These are phyloP conservation scores for Dryadomyces sulphureus DNA, from an alignment of 2,329 filamentous ascomycete species.

Conservation along the genomic window DNA sequence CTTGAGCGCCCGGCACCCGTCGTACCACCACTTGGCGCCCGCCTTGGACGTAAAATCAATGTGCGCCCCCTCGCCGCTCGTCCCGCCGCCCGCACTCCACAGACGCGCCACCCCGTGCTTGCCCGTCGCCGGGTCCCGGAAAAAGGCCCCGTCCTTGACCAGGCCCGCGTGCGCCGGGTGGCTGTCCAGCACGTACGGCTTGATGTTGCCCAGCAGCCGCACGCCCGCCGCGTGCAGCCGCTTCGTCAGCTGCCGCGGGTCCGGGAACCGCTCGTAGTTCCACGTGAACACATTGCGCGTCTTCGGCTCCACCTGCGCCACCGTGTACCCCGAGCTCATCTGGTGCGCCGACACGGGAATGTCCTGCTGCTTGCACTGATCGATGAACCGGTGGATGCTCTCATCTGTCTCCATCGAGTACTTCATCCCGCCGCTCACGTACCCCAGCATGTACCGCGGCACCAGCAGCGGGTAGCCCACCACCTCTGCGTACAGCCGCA, in stretches of 20 bases:
- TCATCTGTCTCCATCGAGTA: constrained; percentile 41
- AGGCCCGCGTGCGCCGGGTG: constrained; percentile 54
- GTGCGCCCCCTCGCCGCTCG: constrained; percentile 55
- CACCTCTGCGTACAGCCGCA: constrained; percentile 49
- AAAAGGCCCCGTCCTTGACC: constrained; percentile 43
- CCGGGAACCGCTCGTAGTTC: constrained; percentile 55
- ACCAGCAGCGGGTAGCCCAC: constrained; percentile 54
- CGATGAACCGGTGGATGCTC: constrained; percentile 44
- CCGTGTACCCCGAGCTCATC: constrained; percentile 59
- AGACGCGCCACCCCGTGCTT: constrained; percentile 43
- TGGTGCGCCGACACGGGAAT: constrained; percentile 60
- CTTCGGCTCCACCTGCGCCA: constrained; percentile 51
- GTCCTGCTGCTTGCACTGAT: constrained; percentile 45
- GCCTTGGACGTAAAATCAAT: constrained; percentile 57
- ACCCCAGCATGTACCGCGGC: constrained; percentile 59
- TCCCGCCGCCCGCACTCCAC: constrained; percentile 59
- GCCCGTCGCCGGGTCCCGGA: constrained; percentile 40
- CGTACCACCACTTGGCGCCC: constrained; percentile 58
- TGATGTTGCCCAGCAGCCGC: constrained; percentile 55
- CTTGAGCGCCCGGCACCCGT: constrained; percentile 48
- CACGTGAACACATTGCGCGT: constrained; percentile 58
- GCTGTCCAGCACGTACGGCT: constrained; percentile 53
- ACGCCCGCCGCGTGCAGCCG: constrained; percentile 51
- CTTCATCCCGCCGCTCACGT: constrained; percentile 50
- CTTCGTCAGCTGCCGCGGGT: constrained; percentile 48